A percentile compares a stretch with the other conserved stretches of the same genome.
These are phyloP conservation scores for Hydrangea macrophylla DNA, from an alignment of 148 eudicot species.

Conservation along the genomic window DNA sequence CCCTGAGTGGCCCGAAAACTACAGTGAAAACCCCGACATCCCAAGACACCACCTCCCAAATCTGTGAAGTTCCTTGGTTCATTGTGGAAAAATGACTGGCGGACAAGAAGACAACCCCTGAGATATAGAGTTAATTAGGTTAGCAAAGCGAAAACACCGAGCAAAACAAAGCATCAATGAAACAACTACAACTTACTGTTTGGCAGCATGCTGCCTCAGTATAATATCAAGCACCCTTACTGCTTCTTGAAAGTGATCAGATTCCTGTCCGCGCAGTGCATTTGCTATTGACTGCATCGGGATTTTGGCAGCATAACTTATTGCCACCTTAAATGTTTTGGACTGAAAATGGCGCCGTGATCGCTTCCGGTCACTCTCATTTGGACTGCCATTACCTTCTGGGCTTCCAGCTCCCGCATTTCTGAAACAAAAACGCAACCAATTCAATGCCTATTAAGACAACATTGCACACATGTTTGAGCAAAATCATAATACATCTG, in stretches of 20 bases:
- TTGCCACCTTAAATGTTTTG: slow-evolving; percentile 40
- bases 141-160: not conserved
- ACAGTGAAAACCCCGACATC: slow-evolving; percentile 54
- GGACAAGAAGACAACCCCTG: slow-evolving; percentile 61
- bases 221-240: slow-evolving; percentile 52
- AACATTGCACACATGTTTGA: not conserved
- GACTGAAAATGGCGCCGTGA: slow-evolving; percentile 24
- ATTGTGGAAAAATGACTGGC: slow-evolving; percentile 55
- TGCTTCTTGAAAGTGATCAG: slow-evolving; percentile 50
- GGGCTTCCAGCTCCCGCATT: slow-evolving; percentile 27
- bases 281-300: slow-evolving; percentile 48
- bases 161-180: not conserved
- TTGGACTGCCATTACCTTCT: slow-evolving; percentile 22
- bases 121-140: not conserved
- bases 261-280: slow-evolving; percentile 48
- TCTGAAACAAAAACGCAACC: slow-evolving; percentile 17
- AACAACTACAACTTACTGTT: slow-evolving; percentile 32
- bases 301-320: slow-evolving; percentile 45
- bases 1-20: slow-evolving; percentile 52
- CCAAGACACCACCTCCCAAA: slow-evolving; percentile 53
- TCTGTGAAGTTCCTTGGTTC: slow-evolving; percentile 38
- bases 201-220: slow-evolving; percentile 56
- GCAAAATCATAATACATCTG: not conserved
- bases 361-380: slow-evolving; percentile 36
- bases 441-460: not conserved